Base-by-base conservation (phyloP, 805 yeast genomes). In the Jamesozyma lodderae region DNA sequence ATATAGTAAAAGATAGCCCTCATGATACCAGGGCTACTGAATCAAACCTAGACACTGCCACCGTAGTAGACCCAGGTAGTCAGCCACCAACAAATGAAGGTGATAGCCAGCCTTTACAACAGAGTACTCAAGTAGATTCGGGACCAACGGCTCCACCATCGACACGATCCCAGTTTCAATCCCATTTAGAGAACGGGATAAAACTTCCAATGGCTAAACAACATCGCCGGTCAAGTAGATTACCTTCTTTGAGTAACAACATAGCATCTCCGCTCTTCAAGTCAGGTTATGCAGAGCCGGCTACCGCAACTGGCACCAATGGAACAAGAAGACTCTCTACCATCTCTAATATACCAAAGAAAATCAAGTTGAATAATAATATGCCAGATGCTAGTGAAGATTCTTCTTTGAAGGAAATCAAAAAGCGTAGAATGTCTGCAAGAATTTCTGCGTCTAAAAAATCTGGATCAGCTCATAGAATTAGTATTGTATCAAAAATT, bases 181-280 rank as follows among this genome's bases (percentile, higher is more conserved):
- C 21, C 5, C n/a, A n/a, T n/a, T n/a, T n/a, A n/a, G n/a, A n/a
- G n/a, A n/a, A n/a, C n/a, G n/a, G n/a, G n/a, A n/a, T n/a, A n/a
- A n/a, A n/a, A n/a, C n/a, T n/a, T n/a, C n/a, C 26, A 20, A 13
- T 28, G 16, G 20, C 27, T 2, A 25, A 41, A 43, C 33, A 41
- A 22, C 47, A 42, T 31, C 42, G 45, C 10, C 46, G 57, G 7
- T 50, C 58, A n/a, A 45, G 62, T 60, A 43, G 77, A 65, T 24
- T 74, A 55, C 45, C 64, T 40, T 49, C 66, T 25, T 40, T 67
- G 54, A 44, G 59, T 47, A 58, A 57, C 14, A 48, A 57, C 8
- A 53, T 52, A n/a, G 49, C 60, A 4, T 55, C 52, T 17, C 57
- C 64, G 15, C 45, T 64, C n/a, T 57, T 59, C 37, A 60, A 56